Evolutionary conservation across 345 rosid species (phyloP), one percentile per base, ranked within the genome.

Genomic region (Conringia planisiliqua): DNA sequence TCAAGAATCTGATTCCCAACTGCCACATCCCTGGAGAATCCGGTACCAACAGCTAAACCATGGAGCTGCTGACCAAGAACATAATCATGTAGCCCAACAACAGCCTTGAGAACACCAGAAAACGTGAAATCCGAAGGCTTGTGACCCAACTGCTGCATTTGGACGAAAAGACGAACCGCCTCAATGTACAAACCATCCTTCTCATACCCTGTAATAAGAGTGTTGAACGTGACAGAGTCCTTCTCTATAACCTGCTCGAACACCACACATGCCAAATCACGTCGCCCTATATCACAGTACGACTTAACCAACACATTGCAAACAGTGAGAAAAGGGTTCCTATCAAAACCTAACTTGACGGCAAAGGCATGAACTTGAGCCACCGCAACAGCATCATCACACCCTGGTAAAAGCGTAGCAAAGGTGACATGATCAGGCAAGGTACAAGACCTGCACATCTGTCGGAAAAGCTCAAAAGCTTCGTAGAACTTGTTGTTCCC

Each of bases 1-100:
- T 94, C 90, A 48, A 94, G 88, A 81, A 94, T 82, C 3, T 97
- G 90, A 83, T 94, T 94, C 69, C 84, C 98, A 62, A 90, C 93
- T 67, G 89, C 86, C 39, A 86, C 88, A 78, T 94, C 86, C 77
- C 71, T 73, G 9, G 83, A 70, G 59, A 85, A 86, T 40, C 83
- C 84, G 30, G 73, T 83, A 83, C 85, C 79, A 75, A 86, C 79
- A 1, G 85, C 83, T n/a, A 82, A 72, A 40, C 83, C 63, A 77
- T 94, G 98, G 71, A 91, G 77, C 68, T 85, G 90, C 73, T 86
- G 80, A 30, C 98, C 97, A 5, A 89, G 82, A 12, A 55, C 65
- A 47, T 71, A 46, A 10, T 82, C 87, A 58, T 72, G 86, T 42
- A 91, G 66, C 58, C 93, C 87, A 48, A 73, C 66, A 44, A 85